Base-by-base conservation (phyloP, 2,329 filamentous ascomycete genomes). In the Clathrospora elynae region DNA sequence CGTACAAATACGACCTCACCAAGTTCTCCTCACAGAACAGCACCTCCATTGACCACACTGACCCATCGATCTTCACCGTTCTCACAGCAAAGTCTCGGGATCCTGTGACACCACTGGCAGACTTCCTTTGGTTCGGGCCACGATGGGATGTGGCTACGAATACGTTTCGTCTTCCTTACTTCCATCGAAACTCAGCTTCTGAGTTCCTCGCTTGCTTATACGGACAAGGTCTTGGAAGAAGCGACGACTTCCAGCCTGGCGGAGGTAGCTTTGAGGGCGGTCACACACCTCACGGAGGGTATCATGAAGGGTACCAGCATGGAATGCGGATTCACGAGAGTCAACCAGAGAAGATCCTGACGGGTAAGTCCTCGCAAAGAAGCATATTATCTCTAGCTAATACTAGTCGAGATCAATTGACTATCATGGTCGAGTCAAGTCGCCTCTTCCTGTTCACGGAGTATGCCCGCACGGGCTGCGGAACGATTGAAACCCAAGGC, bases 1-100 rank as follows among this genome's bases (percentile, higher is more conserved):
- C 78, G 0, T 80, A 75, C 66, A 81, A 81, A 62, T 82, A 82
- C 57, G 78, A 78, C 35, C 61, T 81, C 3, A 78, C 76, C 6
- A 79, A 78, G 43, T 73, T 71, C 48, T 66, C 64, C 3, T 67
- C 64, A 5, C 66, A 69, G 35, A 69, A 69, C 48, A 61, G 61
- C 41, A 71, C 67, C 32, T 69, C 66, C 4, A 64, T 70, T 42
- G 68, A 71, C 46, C 68, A 71, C 46, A 70, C 67, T 13, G 68
- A 71, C 33, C 68, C 68, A 2, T 68, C 62, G 6, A 61, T 71
- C 36, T 70, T 69, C 52, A 67, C 61, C 20, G 68, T 71, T 18
- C 58, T 71, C 1, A 71, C 67, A 1, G 67, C 67, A 6, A 66
- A 64, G 28, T 70, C 66, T 2, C 63, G 66, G 14, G 68, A 71